Evolutionary conservation across 108 stramenopile species (phyloP), one percentile per base, ranked within the genome.

Genomic region (Cyclostephanos tholiformis): DNA sequence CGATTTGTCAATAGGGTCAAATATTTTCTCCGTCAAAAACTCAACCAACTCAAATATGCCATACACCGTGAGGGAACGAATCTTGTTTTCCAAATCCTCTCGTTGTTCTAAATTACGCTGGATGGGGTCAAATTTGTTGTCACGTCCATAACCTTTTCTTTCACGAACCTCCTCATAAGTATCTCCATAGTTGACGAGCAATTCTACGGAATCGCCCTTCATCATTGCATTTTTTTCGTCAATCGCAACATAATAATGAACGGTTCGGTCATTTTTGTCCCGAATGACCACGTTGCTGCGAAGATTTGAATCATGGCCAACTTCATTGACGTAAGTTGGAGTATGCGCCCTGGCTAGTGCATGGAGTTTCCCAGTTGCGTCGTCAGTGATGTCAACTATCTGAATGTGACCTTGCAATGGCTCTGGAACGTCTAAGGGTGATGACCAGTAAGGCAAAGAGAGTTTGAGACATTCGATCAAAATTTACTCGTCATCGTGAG

Each of bases 281-380:
- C 52, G 26, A 39, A 82, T 79, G 44, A 65, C 36, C 10, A 93
- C 88, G 65, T 87, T 93, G 51, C 84, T 75, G 51, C 79, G 63
- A 10, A 85, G 46, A n/a, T 46, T 46, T 32, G 53, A 30, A 32
- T 76, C 48, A 56, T 89, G 80, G 12, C 90, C 92, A 7, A 86
- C 80, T 82, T 94, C 93, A 67, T 94, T 94, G 16, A 94, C 91
- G 65, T 94, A 90, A 77, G 88, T 84, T 13, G 88, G 64, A 16
- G 86, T 65, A 32, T 86, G 58, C 62, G 67, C 20, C 44, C 73
- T 67, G 4, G 93, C 91, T 38, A 67, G 27, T 6, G 23, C 53
- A 59, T 94, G 93, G 16, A 89, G 65, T 23, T 83, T 77, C 20
- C 93, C 93, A 0, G 91, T 92, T 0, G 67, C n/a, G 59, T 94